Base-by-base conservation (phyloP, 805 yeast species). In the Kodamaea neixiangensis region DNA sequence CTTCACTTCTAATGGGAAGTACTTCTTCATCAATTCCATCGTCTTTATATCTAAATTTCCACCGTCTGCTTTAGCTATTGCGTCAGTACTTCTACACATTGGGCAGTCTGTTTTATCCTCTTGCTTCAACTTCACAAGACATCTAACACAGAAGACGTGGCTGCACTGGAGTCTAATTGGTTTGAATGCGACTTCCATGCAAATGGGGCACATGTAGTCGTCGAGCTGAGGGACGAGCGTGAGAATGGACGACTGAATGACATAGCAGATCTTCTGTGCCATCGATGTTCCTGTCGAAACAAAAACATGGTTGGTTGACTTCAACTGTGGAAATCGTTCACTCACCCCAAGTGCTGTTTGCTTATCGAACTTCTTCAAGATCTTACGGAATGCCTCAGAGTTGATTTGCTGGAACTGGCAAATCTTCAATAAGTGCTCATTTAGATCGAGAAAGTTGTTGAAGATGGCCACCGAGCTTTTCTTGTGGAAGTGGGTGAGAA, bases 351-450 rank as follows among this genome's bases (percentile, higher is more conserved):
- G 66, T 5, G 80, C 68, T 0, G 93, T 87, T 58, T 81, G 85
- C 62, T 87, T 87, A 58, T 87, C 91, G 58, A 87, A 87, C 61
- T 87, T 87, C 62, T 87, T 86, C 60, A 86, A 71, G 53, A 87
- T 87, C 64, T 87, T 87, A 14, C 77, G 68, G 37, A 85, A 76
- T 0, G 93, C 93, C 39, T 80, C 74, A 31, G 78, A 71, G 64
- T 87, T 87, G 52, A 86, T 73, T 7, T 78, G 70, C 58, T 84
- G 87, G 60, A 82, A 87, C 54, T 81, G 79, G 25, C 83, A 71
- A 9, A 81, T 76, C 58, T 80, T 80, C 40, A 87, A 61, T 17
- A 87, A 65, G 50, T 79, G 79, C 29, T 72, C 66, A 61, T 87
- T 87, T 57, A 86, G 59, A 3, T 67, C 64, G 51, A 80, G 68